Percentiles rank a stretch among this genome's conserved stretches.
These are phyloP conservation scores for slime mould (Dictyostelium discoideum) DNA, from an alignment of 78 protist species.

Conservation along the genomic window dicty_2.7 NC_007089.4:1724001-1724500, in stretches of 20 bases:
- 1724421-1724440: not conserved
- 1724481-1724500: constrained; percentile 21
- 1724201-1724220: constrained; percentile 31
- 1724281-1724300: constrained; percentile 49
- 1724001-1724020: constrained; percentile 49
- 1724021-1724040: constrained; percentile 56
- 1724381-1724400: constrained; percentile 47
- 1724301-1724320: constrained; percentile 65
- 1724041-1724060: constrained; percentile 27
- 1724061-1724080: constrained; percentile 18
- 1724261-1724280: constrained; percentile 66
- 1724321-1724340: constrained; percentile 33
- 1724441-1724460: not conserved
- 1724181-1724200: constrained; percentile 59
- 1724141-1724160: constrained; percentile 44
- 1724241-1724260: constrained; percentile 45
- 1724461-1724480: too few relatives aligned
- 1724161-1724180: constrained; percentile 64
- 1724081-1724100: constrained; percentile 37
- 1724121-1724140: constrained; percentile 53
- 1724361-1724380: constrained; percentile 53
- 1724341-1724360: constrained; percentile 66
- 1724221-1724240: constrained; percentile 25
- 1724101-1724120: constrained; percentile 46
- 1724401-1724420: constrained; percentile 53